Conservation (phyloP, 495 filamentous ascomycete species). For the Penicillium egyptiacum region DNA sequence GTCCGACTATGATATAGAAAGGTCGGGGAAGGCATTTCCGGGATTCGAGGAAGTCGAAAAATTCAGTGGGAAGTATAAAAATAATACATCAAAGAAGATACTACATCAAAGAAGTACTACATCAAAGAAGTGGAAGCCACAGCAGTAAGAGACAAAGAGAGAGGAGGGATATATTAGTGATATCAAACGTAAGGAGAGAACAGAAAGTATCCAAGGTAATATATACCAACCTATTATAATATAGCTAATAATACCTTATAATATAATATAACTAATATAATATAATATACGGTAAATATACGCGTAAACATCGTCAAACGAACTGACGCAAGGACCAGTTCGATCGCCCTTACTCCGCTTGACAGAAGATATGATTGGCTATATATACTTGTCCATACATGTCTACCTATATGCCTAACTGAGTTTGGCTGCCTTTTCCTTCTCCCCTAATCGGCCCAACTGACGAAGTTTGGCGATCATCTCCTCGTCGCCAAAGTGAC, state of each 20-base stretch:
- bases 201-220: no score
- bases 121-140: neutral
- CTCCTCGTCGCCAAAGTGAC: constrained; percentile 75
- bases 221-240: no score
- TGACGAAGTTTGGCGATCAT: constrained; percentile 63
- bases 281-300: neutral
- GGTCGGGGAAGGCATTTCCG: constrained; percentile 28
- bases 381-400: neutral
- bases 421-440: constrained; percentile 56
- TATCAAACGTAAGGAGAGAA: neutral
- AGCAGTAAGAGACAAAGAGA: neutral
- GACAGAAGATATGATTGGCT: constrained; percentile 3
- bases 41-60: neutral
- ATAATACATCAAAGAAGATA: neutral
- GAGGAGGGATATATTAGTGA: neutral
- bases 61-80: constrained; percentile 5
- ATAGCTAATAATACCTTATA: no score
- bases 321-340: constrained; percentile 15
- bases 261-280: neutral
- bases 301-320: constrained; percentile 4
- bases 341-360: constrained; percentile 11
- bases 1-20: constrained; percentile 23
- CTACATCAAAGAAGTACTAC: no score
- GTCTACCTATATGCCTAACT: constrained; percentile 21
- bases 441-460: constrained; percentile 58